Conservation (phyloP, 2,329 filamentous ascomycete genomes). For the Paradendryphiella salina region DNA sequence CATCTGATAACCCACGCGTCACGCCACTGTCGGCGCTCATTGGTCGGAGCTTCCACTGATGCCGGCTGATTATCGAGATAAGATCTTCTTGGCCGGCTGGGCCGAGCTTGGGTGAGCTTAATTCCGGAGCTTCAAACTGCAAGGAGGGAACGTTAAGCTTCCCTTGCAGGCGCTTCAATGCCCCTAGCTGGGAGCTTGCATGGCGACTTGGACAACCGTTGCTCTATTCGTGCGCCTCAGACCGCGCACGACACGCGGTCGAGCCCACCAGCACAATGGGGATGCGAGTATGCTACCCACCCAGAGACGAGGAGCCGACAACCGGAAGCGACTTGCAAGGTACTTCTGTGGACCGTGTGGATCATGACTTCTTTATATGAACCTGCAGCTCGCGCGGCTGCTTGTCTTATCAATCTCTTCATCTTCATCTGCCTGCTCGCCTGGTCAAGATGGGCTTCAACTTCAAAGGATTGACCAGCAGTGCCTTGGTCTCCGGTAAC, state of each 20-base stretch:
- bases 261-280: constrained; percentile 9
- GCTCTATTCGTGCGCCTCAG: constrained; percentile 15
- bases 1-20: constrained; percentile 30
- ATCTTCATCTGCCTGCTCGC: constrained; percentile 5
- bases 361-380: constrained; percentile 24
- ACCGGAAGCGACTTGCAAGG: constrained; percentile 13
- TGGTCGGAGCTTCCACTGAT: constrained; percentile 20
- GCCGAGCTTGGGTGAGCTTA: constrained; percentile 31
- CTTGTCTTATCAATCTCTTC: constrained; percentile 37
- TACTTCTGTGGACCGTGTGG: constrained; percentile 14
- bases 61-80: constrained; percentile 32
- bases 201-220: constrained; percentile 12
- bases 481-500: constrained; percentile 30
- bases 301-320: constrained; percentile 17
- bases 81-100: constrained; percentile 24
- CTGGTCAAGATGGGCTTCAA: constrained; percentile 35
- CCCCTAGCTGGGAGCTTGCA: constrained; percentile 17
- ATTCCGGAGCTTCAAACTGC: constrained; percentile 20
- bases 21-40: constrained; percentile 11
- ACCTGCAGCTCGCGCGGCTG: constrained; percentile 17
- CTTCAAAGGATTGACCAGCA: constrained; percentile 38
- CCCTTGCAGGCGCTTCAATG: background rate
- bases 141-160: constrained; percentile 16
- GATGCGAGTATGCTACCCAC: constrained; percentile 13
- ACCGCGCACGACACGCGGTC: background rate